Evolutionary conservation across 169 alveolate species (phyloP).

Genomic region (Plasmodium vivax): DNA sequence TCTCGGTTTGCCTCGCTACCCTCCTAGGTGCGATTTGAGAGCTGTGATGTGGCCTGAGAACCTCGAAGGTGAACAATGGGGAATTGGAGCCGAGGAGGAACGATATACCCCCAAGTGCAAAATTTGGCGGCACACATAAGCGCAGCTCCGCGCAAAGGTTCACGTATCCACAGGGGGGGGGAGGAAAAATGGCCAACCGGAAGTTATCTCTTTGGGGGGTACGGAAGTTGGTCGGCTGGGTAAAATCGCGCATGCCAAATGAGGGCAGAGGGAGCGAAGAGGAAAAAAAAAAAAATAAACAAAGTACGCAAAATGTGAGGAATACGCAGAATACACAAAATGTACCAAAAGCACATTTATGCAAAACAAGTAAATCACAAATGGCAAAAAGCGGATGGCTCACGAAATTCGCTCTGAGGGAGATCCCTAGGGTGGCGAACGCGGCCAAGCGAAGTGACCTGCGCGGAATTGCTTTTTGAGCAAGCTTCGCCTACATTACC

Average conservation of each 20-base stretch:
- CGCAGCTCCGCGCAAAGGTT: background rate
- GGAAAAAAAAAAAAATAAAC: background rate
- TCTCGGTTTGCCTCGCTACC: background rate
- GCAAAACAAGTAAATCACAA: background rate
- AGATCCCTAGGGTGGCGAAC: background rate
- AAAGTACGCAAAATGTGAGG: no score
- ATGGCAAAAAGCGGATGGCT: background rate
- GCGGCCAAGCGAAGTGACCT: background rate
- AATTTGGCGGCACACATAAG: background rate
- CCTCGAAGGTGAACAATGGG: background rate
- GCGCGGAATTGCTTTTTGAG: background rate
- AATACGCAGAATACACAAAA: no score
- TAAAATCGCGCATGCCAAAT: background rate
- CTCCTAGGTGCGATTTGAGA: background rate
- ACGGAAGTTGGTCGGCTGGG: background rate
- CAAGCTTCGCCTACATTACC: background rate
- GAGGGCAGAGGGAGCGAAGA: background rate
- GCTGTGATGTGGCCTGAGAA: background rate
- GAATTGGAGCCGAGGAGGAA: background rate
- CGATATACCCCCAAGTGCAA: background rate
- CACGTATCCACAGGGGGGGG: background rate
- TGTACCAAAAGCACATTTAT: background rate
- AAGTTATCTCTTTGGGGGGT: background rate
- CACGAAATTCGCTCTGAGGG: background rate
- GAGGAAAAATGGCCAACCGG: background rate